Evolutionary conservation across 2,329 filamentous ascomycete genomes (phyloP).

Genomic region (Furcasterigmium furcatum): DNA sequence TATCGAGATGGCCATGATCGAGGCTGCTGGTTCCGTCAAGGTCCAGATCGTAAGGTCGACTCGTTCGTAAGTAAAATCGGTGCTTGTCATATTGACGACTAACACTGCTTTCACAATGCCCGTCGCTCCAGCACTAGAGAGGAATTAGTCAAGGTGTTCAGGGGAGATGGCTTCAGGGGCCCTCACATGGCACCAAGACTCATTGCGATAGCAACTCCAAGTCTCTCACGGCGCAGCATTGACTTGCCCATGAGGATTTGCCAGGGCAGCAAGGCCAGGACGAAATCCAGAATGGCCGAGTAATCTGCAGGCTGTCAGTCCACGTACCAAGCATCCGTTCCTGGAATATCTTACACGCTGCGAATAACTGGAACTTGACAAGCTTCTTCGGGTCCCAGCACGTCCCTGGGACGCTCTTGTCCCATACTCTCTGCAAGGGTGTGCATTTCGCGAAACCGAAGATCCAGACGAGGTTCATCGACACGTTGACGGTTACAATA

Average conservation of each 20-base stretch:
- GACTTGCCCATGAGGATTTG: conserved; percentile 26
- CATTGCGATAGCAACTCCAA: conserved; percentile 30
- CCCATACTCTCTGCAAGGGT: conserved; percentile 21
- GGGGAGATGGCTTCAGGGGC: neutral
- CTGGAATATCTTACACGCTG: conserved; percentile 20
- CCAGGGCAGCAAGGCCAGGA: conserved; percentile 28
- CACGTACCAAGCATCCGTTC: no score
- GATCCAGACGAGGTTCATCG: conserved; percentile 24
- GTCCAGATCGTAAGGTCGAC: conserved; percentile 32
- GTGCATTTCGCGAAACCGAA: conserved; percentile 28
- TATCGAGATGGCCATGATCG: conserved; percentile 31
- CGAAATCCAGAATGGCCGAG: conserved; percentile 27
- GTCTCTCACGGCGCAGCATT: conserved; percentile 25
- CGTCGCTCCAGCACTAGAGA: conserved; percentile 22
- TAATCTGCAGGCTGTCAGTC: conserved; percentile 21
- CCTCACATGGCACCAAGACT: conserved; percentile 28
- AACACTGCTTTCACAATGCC: conserved; percentile 29
- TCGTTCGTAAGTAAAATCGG: conserved; percentile 27
- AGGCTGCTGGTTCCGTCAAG: conserved; percentile 26
- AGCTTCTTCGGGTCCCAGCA: conserved; percentile 24
- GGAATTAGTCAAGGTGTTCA: neutral
- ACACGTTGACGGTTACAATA: conserved; percentile 15
- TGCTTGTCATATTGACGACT: conserved; percentile 24
- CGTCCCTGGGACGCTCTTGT: conserved; percentile 18
- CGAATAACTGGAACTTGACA: conserved; percentile 23